These are phyloP conservation scores for Suillus alpinus DNA, from an alignment of 768 basidiomycete genomes.

Conservation along the genomic window DNA sequence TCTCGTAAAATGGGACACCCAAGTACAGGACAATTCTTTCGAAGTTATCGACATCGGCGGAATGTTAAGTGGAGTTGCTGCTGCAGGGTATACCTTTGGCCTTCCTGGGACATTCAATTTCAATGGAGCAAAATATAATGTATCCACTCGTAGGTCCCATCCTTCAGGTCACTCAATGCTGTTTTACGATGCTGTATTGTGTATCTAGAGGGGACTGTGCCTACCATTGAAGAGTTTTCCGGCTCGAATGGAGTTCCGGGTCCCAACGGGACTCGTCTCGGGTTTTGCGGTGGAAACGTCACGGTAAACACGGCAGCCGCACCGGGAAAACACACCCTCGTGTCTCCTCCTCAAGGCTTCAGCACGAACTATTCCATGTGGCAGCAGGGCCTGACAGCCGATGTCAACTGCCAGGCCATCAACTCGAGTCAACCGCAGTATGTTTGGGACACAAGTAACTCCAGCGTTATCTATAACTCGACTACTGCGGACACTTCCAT, in stretches of 20 bases:
- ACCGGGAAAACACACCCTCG: not conserved
- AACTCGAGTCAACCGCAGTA: not conserved
- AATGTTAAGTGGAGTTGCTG: slow-evolving; percentile 14
- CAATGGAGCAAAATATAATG: not conserved
- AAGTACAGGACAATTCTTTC: slow-evolving; percentile 13
- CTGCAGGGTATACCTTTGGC: not conserved
- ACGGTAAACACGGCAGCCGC: not conserved
- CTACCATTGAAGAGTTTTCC: not conserved
- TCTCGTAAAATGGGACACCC: too few species aligned
- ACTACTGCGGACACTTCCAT: not conserved
- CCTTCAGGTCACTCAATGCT: not conserved
- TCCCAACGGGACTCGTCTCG: too few species aligned
- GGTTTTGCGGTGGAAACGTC: not conserved
- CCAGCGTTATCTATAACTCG: not conserved
- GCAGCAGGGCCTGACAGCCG: not conserved
- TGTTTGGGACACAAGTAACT: not conserved
- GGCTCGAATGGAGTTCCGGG: too few species aligned
- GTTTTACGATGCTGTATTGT: not conserved
- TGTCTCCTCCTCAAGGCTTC: not conserved
- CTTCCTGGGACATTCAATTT: not conserved
- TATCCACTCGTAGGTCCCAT: not conserved
- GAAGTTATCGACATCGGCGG: slow-evolving; percentile 12
- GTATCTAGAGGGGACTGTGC: not conserved
- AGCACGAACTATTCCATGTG: not conserved
- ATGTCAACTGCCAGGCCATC: not conserved